These are phyloP conservation scores for Spathaspora gorwiae DNA, from an alignment of 805 yeast species.

Conservation along the genomic window DNA sequence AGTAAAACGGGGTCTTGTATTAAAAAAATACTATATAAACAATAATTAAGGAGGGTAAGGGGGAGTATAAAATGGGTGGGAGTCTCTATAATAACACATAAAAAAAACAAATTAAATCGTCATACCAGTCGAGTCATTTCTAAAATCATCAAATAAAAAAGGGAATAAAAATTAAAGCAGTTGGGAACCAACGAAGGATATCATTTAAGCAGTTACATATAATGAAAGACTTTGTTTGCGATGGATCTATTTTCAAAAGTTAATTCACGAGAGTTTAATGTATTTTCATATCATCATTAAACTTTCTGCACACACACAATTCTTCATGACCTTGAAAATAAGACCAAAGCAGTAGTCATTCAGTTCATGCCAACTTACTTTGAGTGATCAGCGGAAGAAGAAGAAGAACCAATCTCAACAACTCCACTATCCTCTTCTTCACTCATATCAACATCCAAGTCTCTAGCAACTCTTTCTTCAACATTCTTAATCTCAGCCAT, in stretches of 20 bases:
- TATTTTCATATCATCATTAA: neutral
- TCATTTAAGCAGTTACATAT: too few species aligned
- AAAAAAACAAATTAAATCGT: constrained; percentile 3
- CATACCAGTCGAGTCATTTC: constrained; percentile 5
- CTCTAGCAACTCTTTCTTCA: constrained; percentile 58
- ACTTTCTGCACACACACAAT: constrained; percentile 14
- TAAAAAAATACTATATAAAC: neutral
- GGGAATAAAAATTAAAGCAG: neutral
- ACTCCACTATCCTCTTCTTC: constrained; percentile 18
- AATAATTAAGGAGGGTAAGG: constrained; percentile 1
- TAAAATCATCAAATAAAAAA: neutral
- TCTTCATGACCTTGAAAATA: constrained; percentile 8
- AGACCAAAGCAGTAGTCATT: neutral
- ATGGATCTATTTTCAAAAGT: neutral
- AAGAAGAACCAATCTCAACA: constrained; percentile 7
- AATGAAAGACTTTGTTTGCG: too few species aligned
- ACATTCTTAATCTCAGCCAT: constrained; percentile 71
- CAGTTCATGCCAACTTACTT: neutral
- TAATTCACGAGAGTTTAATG: constrained; percentile 2
- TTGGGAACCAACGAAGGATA: too few species aligned
- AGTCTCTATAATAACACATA: constrained; percentile 2
- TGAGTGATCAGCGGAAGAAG: neutral
- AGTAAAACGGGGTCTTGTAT: neutral
- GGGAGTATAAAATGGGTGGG: neutral
- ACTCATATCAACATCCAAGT: constrained; percentile 46